Conservation (phyloP, 371 early-diverging fungal genomes). For the Mucor piriformis region DNA sequence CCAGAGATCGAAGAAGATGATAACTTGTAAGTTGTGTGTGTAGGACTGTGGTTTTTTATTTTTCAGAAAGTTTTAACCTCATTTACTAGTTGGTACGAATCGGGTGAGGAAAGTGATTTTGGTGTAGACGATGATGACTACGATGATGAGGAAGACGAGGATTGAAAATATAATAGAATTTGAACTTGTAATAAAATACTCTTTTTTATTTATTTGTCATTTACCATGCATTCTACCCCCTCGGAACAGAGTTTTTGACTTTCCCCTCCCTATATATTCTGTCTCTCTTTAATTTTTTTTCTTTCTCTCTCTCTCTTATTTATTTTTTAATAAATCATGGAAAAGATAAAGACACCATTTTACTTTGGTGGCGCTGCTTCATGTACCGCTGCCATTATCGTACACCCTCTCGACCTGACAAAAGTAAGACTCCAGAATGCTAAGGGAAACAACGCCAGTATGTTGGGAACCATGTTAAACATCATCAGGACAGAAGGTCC, state of each 20-base stretch:
- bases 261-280: not conserved
- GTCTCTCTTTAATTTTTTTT: not conserved
- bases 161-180: constrained; percentile 5
- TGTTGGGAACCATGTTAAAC: constrained; percentile 46
- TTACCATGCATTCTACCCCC: not conserved
- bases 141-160: constrained; percentile 31
- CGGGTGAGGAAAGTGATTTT: constrained; percentile 57
- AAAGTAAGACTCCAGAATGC: constrained; percentile 72
- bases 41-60: too few species aligned
- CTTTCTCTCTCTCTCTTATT: constrained; percentile 1
- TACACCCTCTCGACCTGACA: constrained; percentile 73
- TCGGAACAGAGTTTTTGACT: not conserved
- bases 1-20: constrained; percentile 54
- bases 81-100: constrained; percentile 61
- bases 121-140: constrained; percentile 46
- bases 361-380: constrained; percentile 65
- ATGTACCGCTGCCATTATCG: constrained; percentile 60
- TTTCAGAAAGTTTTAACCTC: too few species aligned
- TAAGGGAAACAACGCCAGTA: constrained; percentile 29
- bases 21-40: constrained; percentile 42
- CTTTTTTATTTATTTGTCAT: not conserved
- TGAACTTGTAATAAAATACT: not conserved
- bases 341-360: constrained; percentile 40
- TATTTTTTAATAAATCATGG: not conserved
- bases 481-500: constrained; percentile 42